phyloP scores from a whole-genome alignment of 1,139 yeast species.

The Eremothecium coryli region DNA sequence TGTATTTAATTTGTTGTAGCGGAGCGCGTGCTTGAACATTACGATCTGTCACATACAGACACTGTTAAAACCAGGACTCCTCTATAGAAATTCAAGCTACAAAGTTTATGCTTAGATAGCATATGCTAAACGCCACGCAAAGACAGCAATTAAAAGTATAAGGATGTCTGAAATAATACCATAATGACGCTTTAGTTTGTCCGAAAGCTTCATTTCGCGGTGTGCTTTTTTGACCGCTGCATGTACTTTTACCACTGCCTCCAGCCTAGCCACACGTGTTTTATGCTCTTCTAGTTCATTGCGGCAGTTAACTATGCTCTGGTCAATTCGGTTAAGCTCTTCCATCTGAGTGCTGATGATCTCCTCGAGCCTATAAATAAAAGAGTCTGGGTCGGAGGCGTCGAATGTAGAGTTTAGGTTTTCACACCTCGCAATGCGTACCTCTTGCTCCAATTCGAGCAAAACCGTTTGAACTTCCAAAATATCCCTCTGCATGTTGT shows the following conservation, averaged over 20 bases:
- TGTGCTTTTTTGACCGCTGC: conserved; percentile 19
- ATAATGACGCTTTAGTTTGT: conserved; percentile 14
- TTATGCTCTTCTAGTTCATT: conserved; percentile 51
- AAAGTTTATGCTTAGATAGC: too few species aligned
- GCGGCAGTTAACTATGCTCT: conserved; percentile 14
- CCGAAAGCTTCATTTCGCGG: conserved; percentile 15
- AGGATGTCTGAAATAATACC: conserved; percentile 19
- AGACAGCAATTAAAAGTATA: not conserved
- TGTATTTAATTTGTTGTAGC: too few species aligned
- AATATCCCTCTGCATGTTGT: not conserved
- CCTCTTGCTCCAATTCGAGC: not conserved
- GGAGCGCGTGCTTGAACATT: too few species aligned
- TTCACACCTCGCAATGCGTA: not conserved
- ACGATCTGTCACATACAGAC: too few species aligned
- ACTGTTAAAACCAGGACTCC: too few species aligned
- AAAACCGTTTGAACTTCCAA: not conserved
- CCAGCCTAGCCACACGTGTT: conserved; percentile 53
- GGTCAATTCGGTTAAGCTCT: conserved; percentile 15
- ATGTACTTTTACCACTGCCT: conserved; percentile 16
- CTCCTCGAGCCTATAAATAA: conserved; percentile 11
- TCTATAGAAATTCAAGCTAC: too few species aligned
- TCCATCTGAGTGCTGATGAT: conserved; percentile 11
- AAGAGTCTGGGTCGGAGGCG: conserved; percentile 10
- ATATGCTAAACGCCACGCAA: not conserved
- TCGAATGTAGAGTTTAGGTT: not conserved